These are phyloP conservation scores for Irpex lacteus DNA, from an alignment of 1,284 basidiomycete species.

Conservation along the genomic window DNA sequence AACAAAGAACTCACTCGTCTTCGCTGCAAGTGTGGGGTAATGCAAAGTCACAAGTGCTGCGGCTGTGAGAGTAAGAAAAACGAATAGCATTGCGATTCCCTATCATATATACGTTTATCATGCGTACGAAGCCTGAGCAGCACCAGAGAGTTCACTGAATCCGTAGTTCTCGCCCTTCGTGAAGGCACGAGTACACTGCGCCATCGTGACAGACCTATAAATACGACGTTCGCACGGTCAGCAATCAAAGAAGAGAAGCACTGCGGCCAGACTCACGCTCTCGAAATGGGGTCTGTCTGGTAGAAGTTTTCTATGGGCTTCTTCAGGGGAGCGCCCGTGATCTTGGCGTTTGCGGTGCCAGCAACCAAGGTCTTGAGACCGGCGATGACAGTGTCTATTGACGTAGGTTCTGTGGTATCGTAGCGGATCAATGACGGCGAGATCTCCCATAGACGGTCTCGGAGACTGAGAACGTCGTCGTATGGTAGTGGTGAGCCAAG, in stretches of 20 bases:
- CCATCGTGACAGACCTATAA: constrained; percentile 80
- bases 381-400: constrained; percentile 64
- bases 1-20: no score
- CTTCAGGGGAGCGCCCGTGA: constrained; percentile 62
- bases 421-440: constrained; percentile 90
- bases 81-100: constrained; percentile 8
- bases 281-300: constrained; percentile 87
- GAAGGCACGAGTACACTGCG: constrained; percentile 78
- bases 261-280: constrained; percentile 59
- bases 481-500: constrained; percentile 83
- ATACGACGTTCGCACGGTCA: constrained; percentile 2
- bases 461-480: constrained; percentile 83
- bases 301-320: constrained; percentile 95
- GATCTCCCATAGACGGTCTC: constrained; percentile 97
- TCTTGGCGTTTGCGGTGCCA: constrained; percentile 52
- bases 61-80: neutral
- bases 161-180: constrained; percentile 60
- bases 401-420: constrained; percentile 81
- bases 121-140: constrained; percentile 45
- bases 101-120: constrained; percentile 21
- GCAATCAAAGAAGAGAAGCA: neutral
- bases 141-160: constrained; percentile 35
- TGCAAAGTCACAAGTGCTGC: neutral
- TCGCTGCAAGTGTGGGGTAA: no score
- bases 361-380: constrained; percentile 66